Conservation (phyloP, 2,329 filamentous ascomycete genomes). For the Fusarium sp. region DNA sequence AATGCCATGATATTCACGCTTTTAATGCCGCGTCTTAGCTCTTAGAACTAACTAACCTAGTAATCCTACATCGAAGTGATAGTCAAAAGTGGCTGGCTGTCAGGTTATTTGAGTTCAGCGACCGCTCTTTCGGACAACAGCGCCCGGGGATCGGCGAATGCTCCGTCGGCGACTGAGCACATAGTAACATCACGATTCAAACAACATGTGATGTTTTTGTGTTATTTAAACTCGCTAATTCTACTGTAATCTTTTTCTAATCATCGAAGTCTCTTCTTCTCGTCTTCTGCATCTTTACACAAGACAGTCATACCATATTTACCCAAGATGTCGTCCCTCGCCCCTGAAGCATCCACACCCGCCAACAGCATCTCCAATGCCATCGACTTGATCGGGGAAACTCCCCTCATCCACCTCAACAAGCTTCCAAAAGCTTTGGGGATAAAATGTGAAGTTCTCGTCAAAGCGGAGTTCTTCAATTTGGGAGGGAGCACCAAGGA, state of each 20-base stretch:
- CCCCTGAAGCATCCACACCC: not conserved
- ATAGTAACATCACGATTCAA: not conserved
- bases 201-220: not conserved
- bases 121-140: not conserved
- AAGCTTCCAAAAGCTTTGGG: slow-evolving; percentile 91
- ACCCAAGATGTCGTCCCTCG: not conserved
- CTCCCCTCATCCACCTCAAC: slow-evolving; percentile 90
- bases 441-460: slow-evolving; percentile 87
- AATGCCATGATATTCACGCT: not conserved
- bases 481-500: slow-evolving; percentile 93
- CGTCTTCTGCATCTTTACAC: not conserved
- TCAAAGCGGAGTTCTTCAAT: slow-evolving; percentile 92
- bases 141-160: not conserved
- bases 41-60: not conserved
- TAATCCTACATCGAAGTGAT: not conserved
- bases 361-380: slow-evolving; percentile 59
- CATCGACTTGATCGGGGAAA: slow-evolving; percentile 90
- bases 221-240: not conserved
- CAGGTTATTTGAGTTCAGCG: not conserved
- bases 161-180: not conserved
- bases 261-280: not conserved
- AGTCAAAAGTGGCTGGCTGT: not conserved
- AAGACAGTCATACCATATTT: not conserved
- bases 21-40: not conserved
- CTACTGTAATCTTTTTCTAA: not conserved